Evolutionary conservation across 1,284 basidiomycete genomes (phyloP), one percentile per base, ranked within the genome.

Genomic region (Dichomitus squalens): DNA sequence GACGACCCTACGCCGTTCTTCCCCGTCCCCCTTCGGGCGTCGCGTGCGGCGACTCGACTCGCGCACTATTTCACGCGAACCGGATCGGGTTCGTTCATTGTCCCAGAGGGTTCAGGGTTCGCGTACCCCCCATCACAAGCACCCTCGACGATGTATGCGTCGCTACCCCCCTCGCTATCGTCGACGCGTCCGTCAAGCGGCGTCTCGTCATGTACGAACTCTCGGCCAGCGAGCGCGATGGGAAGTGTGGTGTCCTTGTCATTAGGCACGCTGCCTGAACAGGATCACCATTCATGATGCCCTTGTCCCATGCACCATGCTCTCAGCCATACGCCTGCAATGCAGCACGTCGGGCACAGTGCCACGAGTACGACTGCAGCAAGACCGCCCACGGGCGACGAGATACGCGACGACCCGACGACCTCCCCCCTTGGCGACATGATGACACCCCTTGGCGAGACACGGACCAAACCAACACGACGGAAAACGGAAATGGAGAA

Each of bases 131-230:
- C 60, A 23, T 58, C 61, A 11, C 52, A 54, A 14, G 33, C 56
- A 12, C 48, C 63, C 8, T 43, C 63, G 38, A 46, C 60, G 53
- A 46, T 61, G 48, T 59, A 59, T 25, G 52, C 57, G 52, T 52
- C 51, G 6, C 46, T 58, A 18, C 58, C 56, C 31, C 59, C 63
- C 4, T 61, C 59, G 33, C 60, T 63, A 52, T 64, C 66, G 11
- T 64, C 66, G 6, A 66, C 68, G 33, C 63, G 68, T n/a, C 68
- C 70, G 8, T 58, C 68, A 38, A 68, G 68, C 49, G 62, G 68
- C 27, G 55, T 67, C 2, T 66, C 65, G 16, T 58, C 64, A 11
- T 61, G 61, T 39, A 56, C 64, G 5, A 46, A 44, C 14, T 66
- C 66, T 14, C 60, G 69, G 11, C 68, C 68, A 12, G 46, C 66